Evolutionary conservation across 1,284 basidiomycete species (phyloP).

Genomic region (Trichosporon ovoides): DNA sequence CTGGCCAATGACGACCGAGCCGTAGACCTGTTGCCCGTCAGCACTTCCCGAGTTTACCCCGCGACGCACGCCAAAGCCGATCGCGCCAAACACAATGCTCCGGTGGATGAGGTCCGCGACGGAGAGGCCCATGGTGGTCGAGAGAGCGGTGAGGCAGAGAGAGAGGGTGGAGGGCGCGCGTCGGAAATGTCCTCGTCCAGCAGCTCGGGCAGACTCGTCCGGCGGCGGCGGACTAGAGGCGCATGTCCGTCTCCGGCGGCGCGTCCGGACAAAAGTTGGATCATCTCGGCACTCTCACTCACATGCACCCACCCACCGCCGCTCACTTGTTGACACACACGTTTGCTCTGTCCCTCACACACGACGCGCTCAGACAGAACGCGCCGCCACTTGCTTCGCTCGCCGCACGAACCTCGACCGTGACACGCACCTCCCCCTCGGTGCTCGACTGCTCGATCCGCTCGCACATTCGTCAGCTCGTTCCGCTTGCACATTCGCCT

Average conservation of each 20-base stretch:
- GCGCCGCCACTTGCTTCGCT: no score
- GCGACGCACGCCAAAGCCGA: constrained; percentile 20
- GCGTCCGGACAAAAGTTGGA: no score
- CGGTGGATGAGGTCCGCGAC: constrained; percentile 21
- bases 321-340: no score
- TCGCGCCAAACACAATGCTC: constrained; percentile 15
- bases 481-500: no score
- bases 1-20: constrained; percentile 19
- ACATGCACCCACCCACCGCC: no score
- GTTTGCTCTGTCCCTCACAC: no score
- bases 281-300: no score
- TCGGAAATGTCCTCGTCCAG: background rate
- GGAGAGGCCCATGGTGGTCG: constrained; percentile 8
- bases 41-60: background rate
- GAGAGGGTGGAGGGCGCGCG: background rate
- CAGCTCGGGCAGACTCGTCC: no score
- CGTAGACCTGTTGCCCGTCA: constrained; percentile 18
- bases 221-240: background rate
- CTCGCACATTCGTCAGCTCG: background rate
- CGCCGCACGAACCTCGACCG: no score
- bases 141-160: background rate
- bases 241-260: background rate
- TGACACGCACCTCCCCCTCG: no score
- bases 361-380: no score
- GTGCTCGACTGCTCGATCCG: no score